These are phyloP conservation scores for Cinnamomum chago DNA, from an alignment of 164 flowering plant genomes.

Conservation along the genomic window DNA sequence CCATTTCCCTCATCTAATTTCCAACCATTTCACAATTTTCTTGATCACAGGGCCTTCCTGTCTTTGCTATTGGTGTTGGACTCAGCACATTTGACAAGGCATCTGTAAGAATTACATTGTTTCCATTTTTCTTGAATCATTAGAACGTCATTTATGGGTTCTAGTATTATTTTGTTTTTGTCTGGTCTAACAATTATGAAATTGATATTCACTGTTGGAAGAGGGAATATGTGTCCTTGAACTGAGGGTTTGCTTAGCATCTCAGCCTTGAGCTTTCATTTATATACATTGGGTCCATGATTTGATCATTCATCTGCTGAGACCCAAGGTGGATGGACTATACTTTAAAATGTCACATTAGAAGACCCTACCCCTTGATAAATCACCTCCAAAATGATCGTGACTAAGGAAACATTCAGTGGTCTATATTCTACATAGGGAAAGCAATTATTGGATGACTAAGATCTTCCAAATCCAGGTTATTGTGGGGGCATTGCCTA, in stretches of 20 bases:
- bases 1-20: not conserved
- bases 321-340: too few relatives aligned
- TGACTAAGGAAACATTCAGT: too few relatives aligned
- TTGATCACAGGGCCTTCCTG: slow-evolving; percentile 77
- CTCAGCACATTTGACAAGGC: slow-evolving; percentile 90
- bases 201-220: not conserved
- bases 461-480: too few relatives aligned
- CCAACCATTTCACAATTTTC: not conserved
- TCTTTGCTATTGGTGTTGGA: slow-evolving; percentile 89
- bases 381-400: too few relatives aligned
- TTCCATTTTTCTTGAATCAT: not conserved
- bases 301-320: not conserved
- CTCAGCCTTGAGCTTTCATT: not conserved
- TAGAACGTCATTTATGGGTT: not conserved
- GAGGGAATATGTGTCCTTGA: not conserved
- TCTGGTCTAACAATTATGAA: not conserved
- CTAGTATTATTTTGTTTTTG: not conserved
- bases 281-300: not conserved
- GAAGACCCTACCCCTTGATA: too few relatives aligned
- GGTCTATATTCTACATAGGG: too few relatives aligned
- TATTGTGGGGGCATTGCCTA: too few relatives aligned
- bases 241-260: not conserved
- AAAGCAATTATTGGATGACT: too few relatives aligned
- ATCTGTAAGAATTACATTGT: slow-evolving; percentile 55
- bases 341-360: too few relatives aligned